These are phyloP conservation scores for Coriolopsis trogii DNA, from an alignment of 1,284 basidiomycete genomes.

Conservation along the genomic window DNA sequence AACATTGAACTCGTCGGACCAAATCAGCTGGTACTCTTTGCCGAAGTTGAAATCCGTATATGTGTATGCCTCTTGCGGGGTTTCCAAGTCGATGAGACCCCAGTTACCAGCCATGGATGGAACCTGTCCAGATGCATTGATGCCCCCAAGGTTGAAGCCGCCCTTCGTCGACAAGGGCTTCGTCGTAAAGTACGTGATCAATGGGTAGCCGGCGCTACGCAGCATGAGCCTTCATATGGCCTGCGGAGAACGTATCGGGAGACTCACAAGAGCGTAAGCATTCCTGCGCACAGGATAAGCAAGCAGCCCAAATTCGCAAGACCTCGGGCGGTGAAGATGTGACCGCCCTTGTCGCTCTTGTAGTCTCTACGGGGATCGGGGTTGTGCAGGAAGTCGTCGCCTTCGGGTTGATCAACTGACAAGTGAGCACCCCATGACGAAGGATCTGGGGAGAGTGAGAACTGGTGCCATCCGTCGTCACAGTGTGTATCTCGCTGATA, in stretches of 20 bases:
- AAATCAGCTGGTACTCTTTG: conserved; percentile 67
- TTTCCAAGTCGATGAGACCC: conserved; percentile 78
- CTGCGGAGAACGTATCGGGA: conserved; percentile 8
- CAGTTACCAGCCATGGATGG: conserved; percentile 65
- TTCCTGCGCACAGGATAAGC: conserved; percentile 57
- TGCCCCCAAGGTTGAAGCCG: conserved; percentile 82
- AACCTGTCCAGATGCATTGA: conserved; percentile 79
- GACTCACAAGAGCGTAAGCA: conserved; percentile 76
- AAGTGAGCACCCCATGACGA: conserved; percentile 70
- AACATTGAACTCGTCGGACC: conserved; percentile 89
- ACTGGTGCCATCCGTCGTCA: conserved; percentile 43
- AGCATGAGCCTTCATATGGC: neutral
- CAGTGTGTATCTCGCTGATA: too few species aligned
- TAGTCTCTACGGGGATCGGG: conserved; percentile 76
- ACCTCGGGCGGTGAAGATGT: conserved; percentile 75
- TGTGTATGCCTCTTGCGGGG: conserved; percentile 64
- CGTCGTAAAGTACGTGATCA: conserved; percentile 70
- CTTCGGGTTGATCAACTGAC: conserved; percentile 57
- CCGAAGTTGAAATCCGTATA: conserved; percentile 58
- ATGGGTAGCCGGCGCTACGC: conserved; percentile 77
- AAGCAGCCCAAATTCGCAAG: conserved; percentile 80
- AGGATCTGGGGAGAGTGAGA: conserved; percentile 75
- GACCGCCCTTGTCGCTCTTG: conserved; percentile 61
- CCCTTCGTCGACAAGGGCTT: conserved; percentile 53
- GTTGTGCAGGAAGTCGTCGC: conserved; percentile 76